Percentiles rank a stretch among this genome's conserved stretches.
Conservation (phyloP, 306 rosid species). For the Lupinus albus region DNA sequence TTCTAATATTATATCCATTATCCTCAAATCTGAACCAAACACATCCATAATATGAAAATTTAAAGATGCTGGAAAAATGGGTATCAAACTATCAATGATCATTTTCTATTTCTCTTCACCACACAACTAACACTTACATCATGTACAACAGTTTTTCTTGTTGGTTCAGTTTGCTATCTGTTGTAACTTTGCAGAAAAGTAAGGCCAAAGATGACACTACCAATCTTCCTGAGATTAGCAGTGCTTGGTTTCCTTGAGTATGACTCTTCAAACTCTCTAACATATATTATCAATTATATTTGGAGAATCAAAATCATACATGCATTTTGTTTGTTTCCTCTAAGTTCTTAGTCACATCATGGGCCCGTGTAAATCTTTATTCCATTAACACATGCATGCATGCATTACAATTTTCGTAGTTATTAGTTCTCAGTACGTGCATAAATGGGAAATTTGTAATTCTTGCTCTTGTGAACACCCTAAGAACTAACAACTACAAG, state of each 20-base stretch:
- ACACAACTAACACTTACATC: background rate
- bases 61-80: no score
- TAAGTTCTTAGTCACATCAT: constrained; percentile 24
- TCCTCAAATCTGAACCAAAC: no score
- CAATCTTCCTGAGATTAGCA: constrained; percentile 64
- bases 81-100: no score
- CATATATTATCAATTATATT: background rate
- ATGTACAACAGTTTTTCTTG: background rate
- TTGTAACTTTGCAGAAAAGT: constrained; percentile 60
- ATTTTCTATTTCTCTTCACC: no score
- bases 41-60: no score
- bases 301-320: background rate
- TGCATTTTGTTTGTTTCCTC: constrained; percentile 32
- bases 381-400: constrained; percentile 4
- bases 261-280: constrained; percentile 41
- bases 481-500: no score
- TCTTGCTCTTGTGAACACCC: background rate
- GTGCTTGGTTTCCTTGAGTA: constrained; percentile 90
- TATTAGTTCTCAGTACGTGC: no score
- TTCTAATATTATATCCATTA: no score
- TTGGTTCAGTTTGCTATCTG: background rate
- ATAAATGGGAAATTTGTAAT: background rate
- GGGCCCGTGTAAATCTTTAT: background rate
- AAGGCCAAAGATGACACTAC: constrained; percentile 93
- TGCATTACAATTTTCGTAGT: constrained; percentile 27